Conservation (phyloP, 2,329 filamentous ascomycete genomes). For the Fusarium oligoseptatum region DNA sequence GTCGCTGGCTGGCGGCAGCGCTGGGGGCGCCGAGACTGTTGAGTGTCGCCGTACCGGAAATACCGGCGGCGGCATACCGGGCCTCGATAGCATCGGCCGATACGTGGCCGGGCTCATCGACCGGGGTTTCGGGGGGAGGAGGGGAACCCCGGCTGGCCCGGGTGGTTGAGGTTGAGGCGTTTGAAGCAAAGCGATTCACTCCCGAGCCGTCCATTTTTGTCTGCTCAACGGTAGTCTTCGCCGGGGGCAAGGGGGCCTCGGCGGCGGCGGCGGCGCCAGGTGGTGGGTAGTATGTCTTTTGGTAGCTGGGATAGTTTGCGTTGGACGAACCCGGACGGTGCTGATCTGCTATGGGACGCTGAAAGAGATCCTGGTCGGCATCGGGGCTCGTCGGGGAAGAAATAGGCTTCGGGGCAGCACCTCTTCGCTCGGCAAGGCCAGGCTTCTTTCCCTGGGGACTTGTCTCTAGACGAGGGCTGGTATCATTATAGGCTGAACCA, state of each 20-base stretch:
- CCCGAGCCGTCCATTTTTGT: conserved; percentile 57
- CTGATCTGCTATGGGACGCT: conserved; percentile 68
- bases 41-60: conserved; percentile 86
- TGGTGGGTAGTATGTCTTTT: conserved; percentile 73
- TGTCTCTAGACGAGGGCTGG: conserved; percentile 67
- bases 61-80: conserved; percentile 90
- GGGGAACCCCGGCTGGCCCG: conserved; percentile 92
- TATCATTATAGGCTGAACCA: conserved; percentile 63
- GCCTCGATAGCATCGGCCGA: conserved; percentile 88
- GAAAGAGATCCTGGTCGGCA: conserved; percentile 83
- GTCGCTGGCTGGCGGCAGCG: conserved; percentile 83
- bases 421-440: conserved; percentile 83
- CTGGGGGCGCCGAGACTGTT: conserved; percentile 79
- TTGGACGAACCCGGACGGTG: conserved; percentile 56
- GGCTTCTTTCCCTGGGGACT: conserved; percentile 70
- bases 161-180: conserved; percentile 93
- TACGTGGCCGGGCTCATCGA: conserved; percentile 78
- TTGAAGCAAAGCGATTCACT: conserved; percentile 78
- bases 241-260: conserved; percentile 46
- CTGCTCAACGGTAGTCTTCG: conserved; percentile 42
- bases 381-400: conserved; percentile 86
- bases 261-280: conserved; percentile 56
- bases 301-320: conserved; percentile 63
- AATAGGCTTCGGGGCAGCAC: conserved; percentile 84
- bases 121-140: conserved; percentile 92